Evolutionary conservation across 805 yeast genomes (phyloP), one percentile per base, ranked within the genome.

Genomic region (Metschnikowia shivogae): DNA sequence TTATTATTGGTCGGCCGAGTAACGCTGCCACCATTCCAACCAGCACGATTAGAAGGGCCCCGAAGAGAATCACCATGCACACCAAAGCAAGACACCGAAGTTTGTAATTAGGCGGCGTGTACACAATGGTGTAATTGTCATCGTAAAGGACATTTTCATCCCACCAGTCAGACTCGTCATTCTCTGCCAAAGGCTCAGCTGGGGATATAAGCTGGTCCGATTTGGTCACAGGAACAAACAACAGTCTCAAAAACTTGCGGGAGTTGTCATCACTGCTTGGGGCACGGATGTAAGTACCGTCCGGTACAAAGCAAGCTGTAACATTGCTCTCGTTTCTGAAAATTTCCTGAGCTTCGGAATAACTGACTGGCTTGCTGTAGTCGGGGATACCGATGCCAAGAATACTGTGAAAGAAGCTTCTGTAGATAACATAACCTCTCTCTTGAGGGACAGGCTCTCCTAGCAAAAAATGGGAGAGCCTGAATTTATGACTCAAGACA

Each of bases 151-250:
- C 39, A 27, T 64, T 68, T 35, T 68, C 76, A 34, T 74, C 78
- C 24, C 73, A 54, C 34, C 62, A 67, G 5, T 69, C 70, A 28
- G 63, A 62, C 17, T 67, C 72, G 33, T 60, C 52, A 12, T 53
- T 61, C 4, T 35, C 42, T 1, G 22, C 7, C 2, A 29, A 14
- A 4, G 48, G 53, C 52, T 47, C 48, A 53, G 5, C 28, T 1
- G 52, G 52, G 4, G 69, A 34, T 85, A 62, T 11, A 85, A 72
- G 51, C 40, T 76, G 71, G 60, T 90, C 96, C 53, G 82, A 84
- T 53, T 80, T 82, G 0, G 95, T 86, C 2, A 92, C 97, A 0
- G 89, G 80, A 1, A 86, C 84, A 66, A 93, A 93, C 46, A 89
- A 65, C 38, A 78, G 76, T 53, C 78, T 80, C 28, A 82, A 77